Base-by-base conservation (phyloP, 2,329 filamentous ascomycete genomes). In the Monilinia fructicola region DNA sequence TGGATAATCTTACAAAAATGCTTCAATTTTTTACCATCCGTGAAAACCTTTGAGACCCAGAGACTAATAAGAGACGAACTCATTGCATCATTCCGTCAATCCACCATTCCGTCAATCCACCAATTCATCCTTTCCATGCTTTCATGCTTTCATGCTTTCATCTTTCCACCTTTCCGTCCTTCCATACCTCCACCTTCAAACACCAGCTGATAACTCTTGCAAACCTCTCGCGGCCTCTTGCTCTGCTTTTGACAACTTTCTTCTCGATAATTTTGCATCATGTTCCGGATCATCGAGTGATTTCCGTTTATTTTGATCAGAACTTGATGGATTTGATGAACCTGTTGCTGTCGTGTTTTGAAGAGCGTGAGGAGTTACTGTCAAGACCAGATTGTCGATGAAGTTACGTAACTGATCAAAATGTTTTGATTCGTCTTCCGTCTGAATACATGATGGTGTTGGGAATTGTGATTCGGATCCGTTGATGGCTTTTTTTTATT, bases 371-470 rank as follows among this genome's bases (percentile, higher is more conserved):
- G 64, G 48, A 53, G 64, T 61, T 26, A 66, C 64, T 2, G 64
- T 61, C 10, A 66, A 61, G 35, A 66, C 64, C n/a, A 66, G 54
- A 31, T 66, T 61, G 21, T 66, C 64, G 48, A 66, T 66, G 48
- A 66, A 66, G 48, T 66, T 66, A 52, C 64, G 64, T 61, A 66
- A 61, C 54, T 66, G 64, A 61, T 66, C 64, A 38, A 66, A 66
- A 54, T 54, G 64, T 54, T 61, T 66, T 26, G 64, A 66, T 46
- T 66, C 64, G 26, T 66, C 64, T 54, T 66, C 64, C 3, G 64
- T 66, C 54, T 66, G 64, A 23, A 66, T 66, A 35, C 64, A 66
- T 46, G 55, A 23, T 66, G 64, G 64, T 26, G 55, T 61, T 53
- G 64, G 48, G 44, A 65, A 61, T 46, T 61, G 64, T 14, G 62